phyloP scores from a whole-genome alignment of 768 basidiomycete genomes.

The Leccinum subgranulosum region DNA sequence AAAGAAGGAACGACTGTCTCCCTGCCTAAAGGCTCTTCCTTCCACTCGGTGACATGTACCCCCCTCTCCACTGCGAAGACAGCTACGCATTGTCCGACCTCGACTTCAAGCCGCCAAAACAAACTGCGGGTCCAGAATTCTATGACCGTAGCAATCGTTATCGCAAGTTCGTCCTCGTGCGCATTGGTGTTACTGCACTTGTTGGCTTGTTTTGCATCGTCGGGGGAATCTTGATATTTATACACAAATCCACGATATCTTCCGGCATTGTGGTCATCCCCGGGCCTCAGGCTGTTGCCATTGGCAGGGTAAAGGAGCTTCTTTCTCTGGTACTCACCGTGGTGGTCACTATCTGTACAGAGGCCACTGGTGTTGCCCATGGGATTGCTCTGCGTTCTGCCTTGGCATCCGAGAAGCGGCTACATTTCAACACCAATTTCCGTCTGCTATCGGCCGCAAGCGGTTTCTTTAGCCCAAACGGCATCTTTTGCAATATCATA shows the following conservation, averaged over 20 bases:
- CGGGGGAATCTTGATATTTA: constrained; percentile 21
- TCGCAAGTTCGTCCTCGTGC: constrained; percentile 23
- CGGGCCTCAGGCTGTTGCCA: constrained; percentile 1
- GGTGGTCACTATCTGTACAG: constrained; percentile 26
- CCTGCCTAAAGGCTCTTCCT: too few relatives aligned
- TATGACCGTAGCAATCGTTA: constrained; percentile 27
- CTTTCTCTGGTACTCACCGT: constrained; percentile 23
- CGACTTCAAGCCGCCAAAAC: constrained; percentile 18
- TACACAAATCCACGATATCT: constrained; percentile 20
- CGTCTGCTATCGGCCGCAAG: constrained; percentile 24
- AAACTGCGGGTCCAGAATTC: constrained; percentile 23
- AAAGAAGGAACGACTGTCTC: too few relatives aligned
- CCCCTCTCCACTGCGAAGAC: not conserved
- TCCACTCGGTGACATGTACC: constrained; percentile 7
- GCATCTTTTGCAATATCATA: constrained; percentile 18
- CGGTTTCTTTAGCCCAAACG: constrained; percentile 23
- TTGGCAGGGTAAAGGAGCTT: constrained; percentile 13
- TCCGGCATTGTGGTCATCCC: constrained; percentile 21
- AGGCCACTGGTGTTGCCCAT: constrained; percentile 29
- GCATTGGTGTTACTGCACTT: constrained; percentile 20
- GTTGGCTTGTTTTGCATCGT: constrained; percentile 24
- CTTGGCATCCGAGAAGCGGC: constrained; percentile 22
- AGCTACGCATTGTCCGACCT: constrained; percentile 16
- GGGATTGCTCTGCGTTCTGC: constrained; percentile 26
- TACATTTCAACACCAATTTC: constrained; percentile 30